These are phyloP conservation scores for Pelargonium fulgidum DNA, from an alignment of 441 rosid species.

Conservation along the genomic window DNA sequence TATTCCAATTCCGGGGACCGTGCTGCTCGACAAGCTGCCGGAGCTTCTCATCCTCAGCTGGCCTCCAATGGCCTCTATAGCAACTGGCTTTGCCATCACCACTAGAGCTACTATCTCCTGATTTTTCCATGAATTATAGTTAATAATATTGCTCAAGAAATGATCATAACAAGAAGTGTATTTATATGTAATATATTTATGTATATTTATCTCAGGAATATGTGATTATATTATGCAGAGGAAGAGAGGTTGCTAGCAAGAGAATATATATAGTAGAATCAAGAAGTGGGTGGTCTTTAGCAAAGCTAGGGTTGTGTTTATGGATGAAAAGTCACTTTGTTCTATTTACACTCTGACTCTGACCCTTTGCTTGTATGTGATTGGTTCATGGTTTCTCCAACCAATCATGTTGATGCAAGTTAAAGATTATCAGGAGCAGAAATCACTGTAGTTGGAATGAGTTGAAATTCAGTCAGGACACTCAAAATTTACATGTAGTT, in stretches of 20 bases:
- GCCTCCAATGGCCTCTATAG: slow-evolving; percentile 93
- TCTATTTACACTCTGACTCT: slow-evolving; percentile 1
- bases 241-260: neutral
- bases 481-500: no score
- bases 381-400: neutral
- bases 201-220: neutral
- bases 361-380: neutral
- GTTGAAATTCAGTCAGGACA: no score
- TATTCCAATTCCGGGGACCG: slow-evolving; percentile 96
- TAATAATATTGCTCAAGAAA: neutral
- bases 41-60: slow-evolving; percentile 88
- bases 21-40: slow-evolving; percentile 75
- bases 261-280: neutral
- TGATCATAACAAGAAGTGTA: neutral
- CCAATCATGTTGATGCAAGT: neutral
- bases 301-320: neutral
- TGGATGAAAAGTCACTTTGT: neutral
- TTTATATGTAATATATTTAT: neutral
- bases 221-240: neutral
- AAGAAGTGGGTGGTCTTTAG: neutral
- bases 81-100: slow-evolving; percentile 36
- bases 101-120: slow-evolving; percentile 3
- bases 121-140: neutral
- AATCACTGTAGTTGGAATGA: no score
- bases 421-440: no score